Evolutionary conservation across 2,329 filamentous ascomycete species (phyloP).

Genomic region (Aureobasidium sp.): DNA sequence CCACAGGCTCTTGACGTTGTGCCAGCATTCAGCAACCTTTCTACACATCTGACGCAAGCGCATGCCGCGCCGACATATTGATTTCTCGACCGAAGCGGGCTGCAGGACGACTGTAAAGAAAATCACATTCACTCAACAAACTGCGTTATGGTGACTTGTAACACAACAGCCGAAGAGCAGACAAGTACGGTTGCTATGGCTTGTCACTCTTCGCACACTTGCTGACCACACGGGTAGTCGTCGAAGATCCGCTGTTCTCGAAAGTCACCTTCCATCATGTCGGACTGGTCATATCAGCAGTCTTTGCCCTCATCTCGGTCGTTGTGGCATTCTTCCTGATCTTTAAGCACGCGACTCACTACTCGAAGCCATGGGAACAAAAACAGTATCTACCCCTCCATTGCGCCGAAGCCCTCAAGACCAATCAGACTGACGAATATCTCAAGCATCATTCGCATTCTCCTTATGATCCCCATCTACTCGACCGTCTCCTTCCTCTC

Average conservation of each 20-base stretch:
- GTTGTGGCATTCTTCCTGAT: constrained; percentile 46
- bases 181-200: constrained; percentile 28
- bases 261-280: constrained; percentile 49
- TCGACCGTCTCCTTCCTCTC: constrained; percentile 64
- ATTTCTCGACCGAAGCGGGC: neutral
- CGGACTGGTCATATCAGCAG: constrained; percentile 44
- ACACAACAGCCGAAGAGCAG: constrained; percentile 40
- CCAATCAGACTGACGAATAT: neutral
- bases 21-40: neutral
- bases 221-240: constrained; percentile 23
- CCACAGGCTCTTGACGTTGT: neutral
- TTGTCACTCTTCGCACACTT: neutral
- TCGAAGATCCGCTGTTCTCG: constrained; percentile 40
- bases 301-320: constrained; percentile 44
- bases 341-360: constrained; percentile 50
- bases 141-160: constrained; percentile 30
- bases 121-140: neutral
- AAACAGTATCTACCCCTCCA: constrained; percentile 40
- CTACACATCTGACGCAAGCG: neutral
- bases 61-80: constrained; percentile 1
- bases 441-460: constrained; percentile 69
- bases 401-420: neutral
- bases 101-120: neutral
- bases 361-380: constrained; percentile 51
- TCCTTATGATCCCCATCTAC: constrained; percentile 83